phyloP scores from a whole-genome alignment of 148 eudicot genomes.

The Rhododendron vialii region DNA sequence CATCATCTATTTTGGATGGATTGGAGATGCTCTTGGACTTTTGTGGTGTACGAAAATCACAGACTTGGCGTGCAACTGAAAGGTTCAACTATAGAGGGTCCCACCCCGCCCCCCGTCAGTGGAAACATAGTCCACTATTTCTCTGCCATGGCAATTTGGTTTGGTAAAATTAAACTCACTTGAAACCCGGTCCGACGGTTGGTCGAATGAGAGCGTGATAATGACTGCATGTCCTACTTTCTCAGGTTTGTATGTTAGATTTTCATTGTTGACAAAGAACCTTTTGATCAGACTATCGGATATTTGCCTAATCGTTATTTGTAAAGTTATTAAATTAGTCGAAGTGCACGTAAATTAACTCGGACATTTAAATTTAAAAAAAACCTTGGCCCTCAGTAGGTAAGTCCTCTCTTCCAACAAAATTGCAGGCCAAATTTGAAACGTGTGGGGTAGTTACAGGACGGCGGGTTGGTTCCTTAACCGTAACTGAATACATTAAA shows the following conservation, averaged over 20 bases:
- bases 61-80: slow-evolving; percentile 7
- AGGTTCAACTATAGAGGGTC: not conserved
- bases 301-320: not conserved
- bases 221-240: not conserved
- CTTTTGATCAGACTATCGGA: not conserved
- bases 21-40: no score
- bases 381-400: not conserved
- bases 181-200: not conserved
- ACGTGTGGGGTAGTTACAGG: not conserved
- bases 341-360: not conserved
- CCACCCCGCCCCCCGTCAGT: not conserved
- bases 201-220: not conserved
- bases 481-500: not conserved
- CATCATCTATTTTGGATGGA: no score
- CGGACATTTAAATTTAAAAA: not conserved
- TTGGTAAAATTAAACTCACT: not conserved
- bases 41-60: slow-evolving; percentile 16
- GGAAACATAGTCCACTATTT: not conserved
- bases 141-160: not conserved
- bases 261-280: not conserved
- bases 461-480: not conserved
- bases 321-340: not conserved
- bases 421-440: not conserved
- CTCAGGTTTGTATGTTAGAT: not conserved
- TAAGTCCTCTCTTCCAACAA: not conserved